Conservation (phyloP, 2,329 filamentous ascomycete species). For the Elsinoe fawcettii region DNA sequence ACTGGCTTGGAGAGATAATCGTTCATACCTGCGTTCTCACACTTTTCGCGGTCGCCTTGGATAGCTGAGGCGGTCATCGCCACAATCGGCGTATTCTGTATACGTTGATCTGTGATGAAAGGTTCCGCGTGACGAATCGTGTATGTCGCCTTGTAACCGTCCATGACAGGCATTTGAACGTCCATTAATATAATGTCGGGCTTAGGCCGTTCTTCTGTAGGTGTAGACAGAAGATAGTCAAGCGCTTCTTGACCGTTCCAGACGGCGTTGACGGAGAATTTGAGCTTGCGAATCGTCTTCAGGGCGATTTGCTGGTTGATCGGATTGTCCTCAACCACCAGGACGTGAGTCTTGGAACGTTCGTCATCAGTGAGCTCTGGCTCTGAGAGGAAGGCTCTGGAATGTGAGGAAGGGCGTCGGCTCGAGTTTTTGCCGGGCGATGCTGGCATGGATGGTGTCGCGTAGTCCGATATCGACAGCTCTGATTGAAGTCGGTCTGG, state of each 20-base stretch:
- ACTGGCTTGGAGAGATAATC: constrained; percentile 67
- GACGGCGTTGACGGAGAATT: constrained; percentile 61
- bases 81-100: constrained; percentile 61
- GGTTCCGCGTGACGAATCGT: constrained; percentile 60
- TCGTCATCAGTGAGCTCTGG: constrained; percentile 48
- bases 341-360: constrained; percentile 56
- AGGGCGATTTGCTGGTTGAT: constrained; percentile 71
- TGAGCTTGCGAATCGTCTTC: constrained; percentile 65
- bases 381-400: constrained; percentile 26
- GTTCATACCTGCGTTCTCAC: constrained; percentile 66
- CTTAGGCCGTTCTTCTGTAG: constrained; percentile 40
- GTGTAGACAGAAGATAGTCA: constrained; percentile 52
- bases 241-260: constrained; percentile 76
- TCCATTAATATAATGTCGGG: constrained; percentile 62
- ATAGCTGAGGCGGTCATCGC: constrained; percentile 78
- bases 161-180: constrained; percentile 51
- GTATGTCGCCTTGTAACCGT: constrained; percentile 71
- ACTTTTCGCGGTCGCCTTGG: constrained; percentile 68
- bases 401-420: constrained; percentile 20
- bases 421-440: constrained; percentile 19
- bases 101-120: constrained; percentile 50
- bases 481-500: constrained; percentile 57
- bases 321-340: constrained; percentile 65
- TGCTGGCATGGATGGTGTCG: constrained; percentile 34
- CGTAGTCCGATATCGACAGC: constrained; percentile 53